Conservation (phyloP, 345 rosid species). For the Salix suchowensis region DNA sequence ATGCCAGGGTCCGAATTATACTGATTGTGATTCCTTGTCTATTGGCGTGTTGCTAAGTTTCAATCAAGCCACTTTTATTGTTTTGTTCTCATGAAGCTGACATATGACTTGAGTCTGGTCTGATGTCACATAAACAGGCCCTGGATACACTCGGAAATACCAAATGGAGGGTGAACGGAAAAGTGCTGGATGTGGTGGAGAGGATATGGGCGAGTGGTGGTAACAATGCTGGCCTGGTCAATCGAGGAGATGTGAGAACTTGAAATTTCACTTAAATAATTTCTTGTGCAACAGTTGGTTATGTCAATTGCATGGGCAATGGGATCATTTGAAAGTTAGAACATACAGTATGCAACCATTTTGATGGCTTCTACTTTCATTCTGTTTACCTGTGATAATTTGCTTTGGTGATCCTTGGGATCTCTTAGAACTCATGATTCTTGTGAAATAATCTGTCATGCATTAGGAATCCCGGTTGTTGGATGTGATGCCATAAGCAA, state of each 20-base stretch:
- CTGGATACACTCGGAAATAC: constrained; percentile 32
- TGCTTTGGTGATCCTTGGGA: neutral
- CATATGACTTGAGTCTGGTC: neutral
- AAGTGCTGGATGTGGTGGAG: constrained; percentile 29
- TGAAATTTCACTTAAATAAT: constrained; percentile 6
- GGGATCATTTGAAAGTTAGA: neutral
- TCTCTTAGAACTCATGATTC: neutral
- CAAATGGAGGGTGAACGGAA: constrained; percentile 35
- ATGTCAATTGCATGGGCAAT: neutral
- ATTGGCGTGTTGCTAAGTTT: neutral
- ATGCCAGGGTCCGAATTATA: neutral
- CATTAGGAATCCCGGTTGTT: neutral
- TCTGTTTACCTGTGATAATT: neutral
- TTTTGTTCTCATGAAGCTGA: neutral
- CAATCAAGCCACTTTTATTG: neutral
- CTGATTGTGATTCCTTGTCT: neutral
- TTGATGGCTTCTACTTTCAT: neutral
- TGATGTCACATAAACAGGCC: constrained; percentile 20
- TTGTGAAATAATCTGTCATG: neutral
- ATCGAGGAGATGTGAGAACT: constrained; percentile 22
- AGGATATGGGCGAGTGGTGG: constrained; percentile 32
- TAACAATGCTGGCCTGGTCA: constrained; percentile 28
- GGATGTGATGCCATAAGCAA: neutral
- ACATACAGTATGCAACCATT: neutral
- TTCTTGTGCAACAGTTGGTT: constrained; percentile 1